Evolutionary conservation across 495 filamentous ascomycete genomes (phyloP).

Genomic region (Penicillium angulare): DNA sequence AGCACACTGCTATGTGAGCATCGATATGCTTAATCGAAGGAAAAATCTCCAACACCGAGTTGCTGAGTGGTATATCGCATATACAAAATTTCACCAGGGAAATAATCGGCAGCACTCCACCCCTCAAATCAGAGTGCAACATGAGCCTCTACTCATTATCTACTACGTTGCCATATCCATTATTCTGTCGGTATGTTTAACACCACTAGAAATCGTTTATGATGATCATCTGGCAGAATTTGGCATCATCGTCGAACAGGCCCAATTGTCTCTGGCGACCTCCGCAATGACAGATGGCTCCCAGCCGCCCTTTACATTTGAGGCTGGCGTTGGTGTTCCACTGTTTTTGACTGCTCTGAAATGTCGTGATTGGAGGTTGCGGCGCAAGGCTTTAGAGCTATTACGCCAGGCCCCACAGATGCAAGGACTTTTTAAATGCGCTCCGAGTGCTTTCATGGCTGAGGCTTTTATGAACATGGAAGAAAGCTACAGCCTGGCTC

Average conservation of each 20-base stretch:
- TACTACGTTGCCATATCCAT: slow-evolving; percentile 13
- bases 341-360: slow-evolving; percentile 26
- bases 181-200: slow-evolving; percentile 8
- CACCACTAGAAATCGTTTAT: slow-evolving; percentile 12
- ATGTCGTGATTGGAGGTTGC: slow-evolving; percentile 26
- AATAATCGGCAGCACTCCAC: too few species aligned
- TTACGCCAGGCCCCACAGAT: slow-evolving; percentile 19
- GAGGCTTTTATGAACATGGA: slow-evolving; percentile 22
- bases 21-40: slow-evolving; percentile 4
- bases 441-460: slow-evolving; percentile 9
- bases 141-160: slow-evolving; percentile 12
- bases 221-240: slow-evolving; percentile 25
- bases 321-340: slow-evolving; percentile 23
- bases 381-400: slow-evolving; percentile 25
- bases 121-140: neutral
- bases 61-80: slow-evolving; percentile 4
- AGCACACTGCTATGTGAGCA: neutral
- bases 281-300: slow-evolving; percentile 18
- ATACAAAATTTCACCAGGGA: neutral
- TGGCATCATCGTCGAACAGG: slow-evolving; percentile 27
- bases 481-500: slow-evolving; percentile 11
- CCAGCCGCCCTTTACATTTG: slow-evolving; percentile 32
- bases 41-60: slow-evolving; percentile 12
- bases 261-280: slow-evolving; percentile 12
- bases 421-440: slow-evolving; percentile 26